Evolutionary conservation across 148 eudicot genomes (phyloP).

Genomic region (Oxyria digyna): DNA sequence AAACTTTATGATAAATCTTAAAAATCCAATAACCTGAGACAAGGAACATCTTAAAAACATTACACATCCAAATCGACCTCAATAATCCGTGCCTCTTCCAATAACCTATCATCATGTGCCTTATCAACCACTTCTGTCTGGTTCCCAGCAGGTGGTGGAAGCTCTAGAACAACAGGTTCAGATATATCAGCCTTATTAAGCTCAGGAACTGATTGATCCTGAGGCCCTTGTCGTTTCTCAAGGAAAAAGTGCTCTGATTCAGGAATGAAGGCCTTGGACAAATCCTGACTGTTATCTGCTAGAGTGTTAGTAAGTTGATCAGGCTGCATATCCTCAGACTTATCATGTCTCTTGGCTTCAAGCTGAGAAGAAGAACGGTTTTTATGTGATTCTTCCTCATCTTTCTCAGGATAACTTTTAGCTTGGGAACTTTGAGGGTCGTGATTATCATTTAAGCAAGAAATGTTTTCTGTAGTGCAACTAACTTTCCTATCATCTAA

Average conservation of each 20-base stretch:
- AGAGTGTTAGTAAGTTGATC: conserved; percentile 21
- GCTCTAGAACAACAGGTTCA: conserved; percentile 22
- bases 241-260: conserved; percentile 20
- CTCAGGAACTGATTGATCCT: conserved; percentile 22
- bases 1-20: not conserved
- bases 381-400: conserved; percentile 23
- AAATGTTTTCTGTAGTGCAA: conserved; percentile 19
- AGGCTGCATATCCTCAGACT: conserved; percentile 20
- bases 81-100: conserved; percentile 76
- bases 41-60: not conserved
- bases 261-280: conserved; percentile 16
- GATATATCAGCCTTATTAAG: conserved; percentile 13
- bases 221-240: conserved; percentile 16
- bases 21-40: not conserved
- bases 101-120: conserved; percentile 72
- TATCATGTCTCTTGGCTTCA: conserved; percentile 18
- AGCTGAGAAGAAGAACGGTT: conserved; percentile 22
- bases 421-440: conserved; percentile 16
- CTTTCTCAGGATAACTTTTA: conserved; percentile 24
- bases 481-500: conserved; percentile 18
- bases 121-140: conserved; percentile 30
- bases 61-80: conserved; percentile 43
- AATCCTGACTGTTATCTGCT: conserved; percentile 20
- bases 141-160: conserved; percentile 26
- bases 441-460: conserved; percentile 19